phyloP scores from a whole-genome alignment of 768 basidiomycete species.

The Podaxis sp. region DNA sequence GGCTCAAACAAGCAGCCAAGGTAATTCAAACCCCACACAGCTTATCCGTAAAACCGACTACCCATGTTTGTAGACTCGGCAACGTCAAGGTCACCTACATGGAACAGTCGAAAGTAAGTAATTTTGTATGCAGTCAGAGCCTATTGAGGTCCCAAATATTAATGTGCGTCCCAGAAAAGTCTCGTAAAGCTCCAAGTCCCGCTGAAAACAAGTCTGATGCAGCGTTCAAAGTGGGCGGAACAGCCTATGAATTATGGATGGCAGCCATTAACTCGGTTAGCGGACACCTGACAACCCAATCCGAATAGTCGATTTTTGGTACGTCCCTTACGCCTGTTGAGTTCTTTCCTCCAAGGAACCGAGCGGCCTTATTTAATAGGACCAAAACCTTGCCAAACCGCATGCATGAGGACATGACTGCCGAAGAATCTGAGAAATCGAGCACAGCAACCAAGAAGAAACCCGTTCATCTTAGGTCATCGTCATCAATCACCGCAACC shows the following conservation, averaged over 20 bases:
- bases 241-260: background rate
- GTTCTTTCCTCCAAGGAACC: background rate
- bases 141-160: background rate
- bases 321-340: background rate
- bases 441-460: background rate
- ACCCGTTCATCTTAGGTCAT: background rate
- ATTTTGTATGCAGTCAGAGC: background rate
- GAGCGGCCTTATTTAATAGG: background rate
- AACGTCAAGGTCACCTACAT: constrained; percentile 8
- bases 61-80: background rate
- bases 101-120: background rate
- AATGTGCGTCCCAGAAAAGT: background rate
- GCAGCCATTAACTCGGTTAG: background rate
- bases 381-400: constrained; percentile 9
- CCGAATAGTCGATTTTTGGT: constrained; percentile 13
- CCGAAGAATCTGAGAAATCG: background rate
- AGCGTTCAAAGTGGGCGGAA: constrained; percentile 3
- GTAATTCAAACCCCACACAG: background rate
- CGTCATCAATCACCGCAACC: background rate
- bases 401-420: background rate
- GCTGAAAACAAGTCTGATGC: background rate
- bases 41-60: background rate
- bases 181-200: background rate
- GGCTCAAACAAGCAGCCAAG: background rate
- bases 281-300: constrained; percentile 11